These are phyloP conservation scores for Sicyos baderoa DNA, from an alignment of 306 rosid genomes.

Conservation along the genomic window DNA sequence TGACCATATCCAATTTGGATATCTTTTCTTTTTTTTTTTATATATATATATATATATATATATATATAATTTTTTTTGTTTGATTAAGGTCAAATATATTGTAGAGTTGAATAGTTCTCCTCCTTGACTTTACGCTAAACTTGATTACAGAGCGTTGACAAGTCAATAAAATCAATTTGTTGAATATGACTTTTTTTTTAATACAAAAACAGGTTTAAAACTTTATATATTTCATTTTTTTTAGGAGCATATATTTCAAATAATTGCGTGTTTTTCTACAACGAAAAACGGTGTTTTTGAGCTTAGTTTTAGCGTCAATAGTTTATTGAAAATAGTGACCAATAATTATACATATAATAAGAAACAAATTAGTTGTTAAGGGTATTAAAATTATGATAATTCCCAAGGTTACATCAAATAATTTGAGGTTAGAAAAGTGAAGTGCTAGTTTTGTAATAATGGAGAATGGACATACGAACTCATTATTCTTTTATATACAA, in stretches of 20 bases:
- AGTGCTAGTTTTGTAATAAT: not conserved
- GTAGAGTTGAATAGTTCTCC: conserved; percentile 9
- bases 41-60: no score
- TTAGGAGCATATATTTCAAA: not conserved
- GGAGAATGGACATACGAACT: no score
- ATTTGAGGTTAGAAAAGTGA: conserved; percentile 5
- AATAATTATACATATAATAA: not conserved
- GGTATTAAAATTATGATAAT: not conserved
- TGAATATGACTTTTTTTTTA: not conserved
- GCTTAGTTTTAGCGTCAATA: not conserved
- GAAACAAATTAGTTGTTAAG: not conserved
- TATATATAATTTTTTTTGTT: not conserved
- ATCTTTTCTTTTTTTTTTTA: conserved; percentile 5
- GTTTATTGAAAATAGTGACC: not conserved
- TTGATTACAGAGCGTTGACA: not conserved
- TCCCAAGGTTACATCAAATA: not conserved
- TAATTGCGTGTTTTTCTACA: no score
- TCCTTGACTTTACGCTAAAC: conserved; percentile 17
- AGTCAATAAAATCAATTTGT: conserved; percentile 11
- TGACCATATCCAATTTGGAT: not conserved
- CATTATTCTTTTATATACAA: no score
- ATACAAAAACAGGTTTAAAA: not conserved
- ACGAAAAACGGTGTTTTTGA: not conserved
- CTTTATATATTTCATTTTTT: not conserved
- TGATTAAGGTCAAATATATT: not conserved